Percentiles rank a stretch among this genome's conserved stretches.
These are phyloP conservation scores for Pseudogymnoascus sp. DNA, from an alignment of 2,329 filamentous ascomycete genomes.

Conservation along the genomic window DNA sequence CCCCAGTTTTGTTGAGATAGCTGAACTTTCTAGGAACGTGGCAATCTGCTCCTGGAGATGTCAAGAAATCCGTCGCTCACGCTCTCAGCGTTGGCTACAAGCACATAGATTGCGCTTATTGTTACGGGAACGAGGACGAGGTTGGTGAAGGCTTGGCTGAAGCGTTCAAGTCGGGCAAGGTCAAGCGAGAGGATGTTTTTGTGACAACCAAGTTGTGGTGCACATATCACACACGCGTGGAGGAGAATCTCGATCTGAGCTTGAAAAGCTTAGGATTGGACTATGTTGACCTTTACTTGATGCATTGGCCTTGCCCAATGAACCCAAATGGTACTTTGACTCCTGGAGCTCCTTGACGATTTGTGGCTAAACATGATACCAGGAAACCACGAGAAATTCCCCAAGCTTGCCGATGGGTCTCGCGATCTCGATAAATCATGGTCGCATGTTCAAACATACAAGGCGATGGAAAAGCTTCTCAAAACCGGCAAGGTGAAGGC, in stretches of 20 bases:
- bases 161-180: slow-evolving; percentile 54
- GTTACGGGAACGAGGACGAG: slow-evolving; percentile 75
- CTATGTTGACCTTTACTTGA: slow-evolving; percentile 46
- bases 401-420: slow-evolving; percentile 16
- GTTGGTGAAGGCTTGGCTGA: slow-evolving; percentile 72
- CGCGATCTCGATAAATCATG: slow-evolving; percentile 23
- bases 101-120: slow-evolving; percentile 55
- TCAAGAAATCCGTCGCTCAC: slow-evolving; percentile 32
- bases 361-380: not conserved
- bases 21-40: slow-evolving; percentile 8
- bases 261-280: slow-evolving; percentile 36
- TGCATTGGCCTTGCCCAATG: slow-evolving; percentile 53
- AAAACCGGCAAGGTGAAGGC: slow-evolving; percentile 38
- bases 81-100: slow-evolving; percentile 43
- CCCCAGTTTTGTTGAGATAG: not conserved
- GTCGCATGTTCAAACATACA: slow-evolving; percentile 34
- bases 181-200: slow-evolving; percentile 30
- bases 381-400: slow-evolving; percentile 17
- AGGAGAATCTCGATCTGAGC: slow-evolving; percentile 28
- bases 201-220: slow-evolving; percentile 35
- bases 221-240: slow-evolving; percentile 31
- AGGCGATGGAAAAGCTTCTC: slow-evolving; percentile 42
- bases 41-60: slow-evolving; percentile 34
- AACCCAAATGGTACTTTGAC: slow-evolving; percentile 51
- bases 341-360: not conserved